Evolutionary conservation across 345 rosid genomes (phyloP).

Genomic region (Ceriops tagal): DNA sequence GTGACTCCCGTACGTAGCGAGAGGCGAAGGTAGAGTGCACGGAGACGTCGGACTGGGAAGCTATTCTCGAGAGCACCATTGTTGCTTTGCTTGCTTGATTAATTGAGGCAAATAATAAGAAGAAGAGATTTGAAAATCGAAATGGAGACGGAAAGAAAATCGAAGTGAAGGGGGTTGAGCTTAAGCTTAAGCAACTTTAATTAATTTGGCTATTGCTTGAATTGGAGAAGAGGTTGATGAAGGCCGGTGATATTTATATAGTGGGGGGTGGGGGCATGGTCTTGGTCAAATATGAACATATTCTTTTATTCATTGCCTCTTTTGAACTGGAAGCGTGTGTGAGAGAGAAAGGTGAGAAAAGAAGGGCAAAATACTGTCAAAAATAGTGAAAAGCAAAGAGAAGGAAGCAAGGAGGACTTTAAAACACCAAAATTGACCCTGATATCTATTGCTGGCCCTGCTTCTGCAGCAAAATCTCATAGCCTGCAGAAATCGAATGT

Average conservation of each 20-base stretch:
- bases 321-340: neutral
- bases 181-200: neutral
- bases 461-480: no score
- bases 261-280: neutral
- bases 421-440: neutral
- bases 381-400: neutral
- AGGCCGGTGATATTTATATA: slow-evolving; percentile 9
- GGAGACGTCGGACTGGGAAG: slow-evolving; percentile 62
- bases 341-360: no score
- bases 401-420: neutral
- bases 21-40: slow-evolving; percentile 84
- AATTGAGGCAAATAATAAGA: no score
- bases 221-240: neutral
- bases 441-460: neutral
- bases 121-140: no score
- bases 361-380: no score
- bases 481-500: neutral
- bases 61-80: slow-evolving; percentile 67
- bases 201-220: neutral
- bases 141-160: neutral
- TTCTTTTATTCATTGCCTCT: neutral
- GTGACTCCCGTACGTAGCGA: slow-evolving; percentile 73
- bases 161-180: neutral
- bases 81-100: neutral
- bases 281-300: no score